A percentile compares a stretch with the other conserved stretches of the same genome.
These are phyloP conservation scores for Acacia melanoxylon DNA, from an alignment of 306 rosid genomes.

Conservation along the genomic window DNA sequence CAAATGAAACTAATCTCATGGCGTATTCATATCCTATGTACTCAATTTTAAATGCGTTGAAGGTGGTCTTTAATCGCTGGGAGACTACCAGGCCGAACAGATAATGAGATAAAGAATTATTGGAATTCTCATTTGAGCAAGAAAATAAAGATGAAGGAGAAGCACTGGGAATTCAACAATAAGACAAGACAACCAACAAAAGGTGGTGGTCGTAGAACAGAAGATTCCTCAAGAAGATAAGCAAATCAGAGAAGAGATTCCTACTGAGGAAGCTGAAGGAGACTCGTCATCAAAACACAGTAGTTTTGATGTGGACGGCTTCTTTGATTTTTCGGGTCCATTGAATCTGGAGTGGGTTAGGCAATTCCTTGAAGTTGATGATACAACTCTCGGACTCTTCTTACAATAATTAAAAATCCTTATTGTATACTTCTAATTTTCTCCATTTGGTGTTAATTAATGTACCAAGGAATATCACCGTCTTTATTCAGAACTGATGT, in stretches of 20 bases:
- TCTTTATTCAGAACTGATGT: neutral
- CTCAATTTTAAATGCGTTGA: neutral
- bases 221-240: slow-evolving; percentile 5
- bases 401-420: neutral
- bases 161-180: slow-evolving; percentile 21
- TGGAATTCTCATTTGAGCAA: slow-evolving; percentile 80
- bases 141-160: slow-evolving; percentile 45
- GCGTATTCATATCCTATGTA: too few relatives aligned
- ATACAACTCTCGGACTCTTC: neutral
- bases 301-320: slow-evolving; percentile 45
- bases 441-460: neutral
- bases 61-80: slow-evolving; percentile 84
- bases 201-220: neutral
- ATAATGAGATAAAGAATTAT: slow-evolving; percentile 72
- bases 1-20: too few relatives aligned
- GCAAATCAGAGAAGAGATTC: slow-evolving; percentile 32
- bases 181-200: neutral
- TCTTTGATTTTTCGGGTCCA: slow-evolving; percentile 61
- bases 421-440: neutral
- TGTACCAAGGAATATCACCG: neutral
- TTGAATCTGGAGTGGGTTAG: slow-evolving; percentile 58
- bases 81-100: slow-evolving; percentile 68
- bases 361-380: slow-evolving; percentile 43
- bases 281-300: slow-evolving; percentile 9
- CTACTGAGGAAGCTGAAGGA: slow-evolving; percentile 29